These are phyloP conservation scores for Sanchytrium tribonematis DNA, from an alignment of 371 early-diverging fungal species.

Conservation along the genomic window DNA sequence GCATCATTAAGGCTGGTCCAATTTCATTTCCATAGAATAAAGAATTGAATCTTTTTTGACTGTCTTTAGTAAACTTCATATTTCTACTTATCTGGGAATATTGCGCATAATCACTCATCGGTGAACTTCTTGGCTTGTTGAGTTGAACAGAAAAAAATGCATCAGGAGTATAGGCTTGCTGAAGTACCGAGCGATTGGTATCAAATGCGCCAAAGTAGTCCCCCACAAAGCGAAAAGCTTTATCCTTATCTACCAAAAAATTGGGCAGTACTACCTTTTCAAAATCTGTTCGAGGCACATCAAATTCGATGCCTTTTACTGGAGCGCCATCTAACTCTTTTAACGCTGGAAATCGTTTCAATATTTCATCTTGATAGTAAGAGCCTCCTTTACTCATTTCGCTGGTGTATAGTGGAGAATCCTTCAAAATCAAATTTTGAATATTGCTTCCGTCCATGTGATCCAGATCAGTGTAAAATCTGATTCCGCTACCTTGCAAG, in stretches of 20 bases:
- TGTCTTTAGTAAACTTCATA: background rate
- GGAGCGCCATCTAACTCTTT: background rate
- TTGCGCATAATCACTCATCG: background rate
- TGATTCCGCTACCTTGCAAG: background rate
- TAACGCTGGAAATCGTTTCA: background rate
- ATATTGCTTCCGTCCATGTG: background rate
- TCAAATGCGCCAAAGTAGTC: background rate
- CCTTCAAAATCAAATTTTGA: background rate
- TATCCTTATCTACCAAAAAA: background rate
- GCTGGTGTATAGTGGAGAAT: background rate
- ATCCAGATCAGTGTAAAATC: background rate
- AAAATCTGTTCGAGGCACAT: background rate
- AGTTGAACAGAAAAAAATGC: background rate
- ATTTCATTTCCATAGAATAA: background rate
- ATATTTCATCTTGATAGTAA: background rate
- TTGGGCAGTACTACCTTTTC: background rate
- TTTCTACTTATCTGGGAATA: background rate
- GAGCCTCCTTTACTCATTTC: background rate
- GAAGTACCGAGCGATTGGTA: background rate
- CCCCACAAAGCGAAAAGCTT: background rate
- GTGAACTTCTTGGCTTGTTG: background rate
- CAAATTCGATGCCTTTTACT: background rate
- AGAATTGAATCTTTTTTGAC: background rate
- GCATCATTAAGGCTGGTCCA: background rate
- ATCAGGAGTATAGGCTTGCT: background rate